phyloP scores from a whole-genome alignment of 805 yeast genomes.

The Grigorovia yakushimaensis region DNA sequence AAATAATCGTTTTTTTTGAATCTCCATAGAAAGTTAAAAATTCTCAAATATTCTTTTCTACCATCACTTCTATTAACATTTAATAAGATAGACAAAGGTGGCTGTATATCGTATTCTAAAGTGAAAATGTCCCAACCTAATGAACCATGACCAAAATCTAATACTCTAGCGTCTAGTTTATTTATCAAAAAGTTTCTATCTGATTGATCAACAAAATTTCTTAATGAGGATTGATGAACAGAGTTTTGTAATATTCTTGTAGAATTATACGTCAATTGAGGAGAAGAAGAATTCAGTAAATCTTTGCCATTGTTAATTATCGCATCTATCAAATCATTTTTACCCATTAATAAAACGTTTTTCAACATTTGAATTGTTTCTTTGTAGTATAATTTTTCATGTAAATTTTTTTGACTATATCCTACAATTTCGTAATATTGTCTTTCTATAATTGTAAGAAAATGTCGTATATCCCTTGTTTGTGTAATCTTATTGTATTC shows the following conservation, averaged over 20 bases:
- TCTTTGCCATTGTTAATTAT: constrained; percentile 46
- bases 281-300: constrained; percentile 51
- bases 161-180: constrained; percentile 71
- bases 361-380: constrained; percentile 54
- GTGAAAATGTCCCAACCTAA: constrained; percentile 92
- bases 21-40: constrained; percentile 82
- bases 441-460: constrained; percentile 30
- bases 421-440: constrained; percentile 46
- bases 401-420: constrained; percentile 41
- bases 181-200: constrained; percentile 34
- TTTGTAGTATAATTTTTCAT: constrained; percentile 38
- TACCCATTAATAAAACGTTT: constrained; percentile 57
- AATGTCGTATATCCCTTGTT: constrained; percentile 4
- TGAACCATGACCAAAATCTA: constrained; percentile 63
- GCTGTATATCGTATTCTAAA: constrained; percentile 53
- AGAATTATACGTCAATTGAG: constrained; percentile 52
- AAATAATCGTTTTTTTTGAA: constrained; percentile 52
- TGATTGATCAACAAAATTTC: constrained; percentile 29
- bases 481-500: constrained; percentile 8
- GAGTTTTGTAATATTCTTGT: constrained; percentile 59
- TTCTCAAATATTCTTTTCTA: constrained; percentile 55
- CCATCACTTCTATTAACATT: constrained; percentile 36
- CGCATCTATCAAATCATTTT: constrained; percentile 73
- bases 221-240: constrained; percentile 43
- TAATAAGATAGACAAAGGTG: constrained; percentile 48